These are phyloP conservation scores for Cyathus pygmaeus DNA, from an alignment of 1,284 basidiomycete genomes.

Conservation along the genomic window DNA sequence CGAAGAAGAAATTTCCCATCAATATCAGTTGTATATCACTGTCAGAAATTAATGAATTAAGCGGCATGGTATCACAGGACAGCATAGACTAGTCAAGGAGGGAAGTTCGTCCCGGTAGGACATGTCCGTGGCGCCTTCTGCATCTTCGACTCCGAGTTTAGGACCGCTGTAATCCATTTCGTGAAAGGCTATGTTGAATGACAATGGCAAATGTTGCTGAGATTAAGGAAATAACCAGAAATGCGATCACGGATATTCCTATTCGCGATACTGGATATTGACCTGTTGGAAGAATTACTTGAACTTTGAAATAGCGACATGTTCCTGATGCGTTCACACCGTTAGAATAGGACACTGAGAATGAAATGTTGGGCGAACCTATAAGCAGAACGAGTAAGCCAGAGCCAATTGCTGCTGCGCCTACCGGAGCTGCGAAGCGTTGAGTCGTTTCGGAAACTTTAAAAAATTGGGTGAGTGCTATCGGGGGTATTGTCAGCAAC, in stretches of 20 bases:
- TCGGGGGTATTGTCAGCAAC: conserved; percentile 8
- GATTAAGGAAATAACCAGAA: conserved; percentile 50
- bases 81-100: too few relatives aligned
- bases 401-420: conserved; percentile 54
- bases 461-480: conserved; percentile 60
- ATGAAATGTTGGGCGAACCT: conserved; percentile 41
- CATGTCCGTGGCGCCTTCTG: too few relatives aligned
- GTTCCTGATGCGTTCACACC: conserved; percentile 39
- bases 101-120: too few relatives aligned
- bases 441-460: conserved; percentile 43
- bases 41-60: too few relatives aligned
- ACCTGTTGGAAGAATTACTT: conserved; percentile 57
- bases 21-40: too few relatives aligned
- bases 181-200: not conserved
- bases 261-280: conserved; percentile 61
- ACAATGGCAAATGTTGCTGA: conserved; percentile 55
- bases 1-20: too few relatives aligned
- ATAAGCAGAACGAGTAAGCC: conserved; percentile 54
- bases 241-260: conserved; percentile 39
- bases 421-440: conserved; percentile 55
- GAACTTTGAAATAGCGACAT: conserved; percentile 62
- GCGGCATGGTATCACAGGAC: too few relatives aligned
- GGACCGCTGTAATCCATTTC: too few relatives aligned
- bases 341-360: not conserved
- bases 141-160: too few relatives aligned